Conservation (phyloP, 1,284 basidiomycete species). For the Meira miltonrushii region DNA sequence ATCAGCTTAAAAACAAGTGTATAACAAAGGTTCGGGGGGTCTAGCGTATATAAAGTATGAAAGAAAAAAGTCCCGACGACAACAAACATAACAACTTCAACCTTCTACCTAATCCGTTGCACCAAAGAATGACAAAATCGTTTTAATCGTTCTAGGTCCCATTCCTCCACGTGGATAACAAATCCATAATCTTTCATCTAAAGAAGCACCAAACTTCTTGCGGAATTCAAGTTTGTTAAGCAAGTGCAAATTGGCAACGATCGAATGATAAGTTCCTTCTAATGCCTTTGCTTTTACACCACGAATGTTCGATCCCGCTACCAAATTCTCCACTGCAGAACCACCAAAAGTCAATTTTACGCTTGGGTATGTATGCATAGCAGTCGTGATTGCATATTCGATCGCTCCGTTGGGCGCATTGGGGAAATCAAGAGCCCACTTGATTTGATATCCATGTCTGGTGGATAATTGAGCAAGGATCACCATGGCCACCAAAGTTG, state of each 20-base stretch:
- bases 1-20: too few relatives aligned
- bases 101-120: slow-evolving; percentile 4
- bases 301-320: slow-evolving; percentile 39
- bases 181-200: slow-evolving; percentile 36
- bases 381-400: slow-evolving; percentile 58
- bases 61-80: too few relatives aligned
- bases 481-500: slow-evolving; percentile 57
- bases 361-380: slow-evolving; percentile 57
- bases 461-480: slow-evolving; percentile 60
- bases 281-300: slow-evolving; percentile 33
- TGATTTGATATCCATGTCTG: slow-evolving; percentile 60
- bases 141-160: slow-evolving; percentile 36
- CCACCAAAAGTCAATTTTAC: slow-evolving; percentile 55
- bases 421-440: slow-evolving; percentile 62
- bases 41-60: too few relatives aligned
- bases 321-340: slow-evolving; percentile 29
- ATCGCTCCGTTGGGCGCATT: slow-evolving; percentile 58
- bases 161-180: slow-evolving; percentile 42
- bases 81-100: too few relatives aligned
- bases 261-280: slow-evolving; percentile 30
- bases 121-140: slow-evolving; percentile 41
- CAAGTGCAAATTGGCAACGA: slow-evolving; percentile 31
- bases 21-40: too few relatives aligned
- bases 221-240: slow-evolving; percentile 47
- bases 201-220: slow-evolving; percentile 41